phyloP scores from a whole-genome alignment of 306 rosid species.

The Boehmeria nivea region DNA sequence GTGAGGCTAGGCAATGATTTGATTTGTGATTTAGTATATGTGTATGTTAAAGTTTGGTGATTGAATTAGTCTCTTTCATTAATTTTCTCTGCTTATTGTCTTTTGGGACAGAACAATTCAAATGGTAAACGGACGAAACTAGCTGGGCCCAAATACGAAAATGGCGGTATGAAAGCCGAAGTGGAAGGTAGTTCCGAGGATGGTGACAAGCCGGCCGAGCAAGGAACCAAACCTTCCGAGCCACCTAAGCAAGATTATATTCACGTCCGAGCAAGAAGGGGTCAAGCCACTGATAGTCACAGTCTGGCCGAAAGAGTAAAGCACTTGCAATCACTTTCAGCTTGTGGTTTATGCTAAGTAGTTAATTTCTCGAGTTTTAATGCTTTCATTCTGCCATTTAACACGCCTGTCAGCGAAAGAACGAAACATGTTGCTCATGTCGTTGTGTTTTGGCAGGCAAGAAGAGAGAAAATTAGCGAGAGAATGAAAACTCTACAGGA shows the following conservation, averaged over 20 bases:
- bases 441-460: constrained; percentile 50
- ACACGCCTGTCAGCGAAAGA: not conserved
- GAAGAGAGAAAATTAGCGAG: constrained; percentile 92
- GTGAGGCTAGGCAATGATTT: not conserved
- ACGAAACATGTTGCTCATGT: constrained; percentile 1
- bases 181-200: constrained; percentile 45
- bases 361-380: not conserved
- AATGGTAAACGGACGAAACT: constrained; percentile 48
- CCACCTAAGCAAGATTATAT: constrained; percentile 79
- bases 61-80: not conserved
- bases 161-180: constrained; percentile 30
- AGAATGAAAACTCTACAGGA: constrained; percentile 91
- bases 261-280: constrained; percentile 95
- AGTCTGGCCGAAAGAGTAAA: constrained; percentile 91
- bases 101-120: constrained; percentile 38
- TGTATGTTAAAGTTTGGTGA: not conserved
- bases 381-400: too few relatives aligned
- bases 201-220: constrained; percentile 43
- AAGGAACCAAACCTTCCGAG: constrained; percentile 43
- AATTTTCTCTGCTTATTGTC: not conserved
- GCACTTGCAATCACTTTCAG: constrained; percentile 4
- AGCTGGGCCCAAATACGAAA: constrained; percentile 33
- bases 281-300: constrained; percentile 99
- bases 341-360: constrained; percentile 8
- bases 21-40: not conserved